These are phyloP conservation scores for Peronospora farinosa DNA, from an alignment of 352 stramenopile species.

Conservation along the genomic window DNA sequence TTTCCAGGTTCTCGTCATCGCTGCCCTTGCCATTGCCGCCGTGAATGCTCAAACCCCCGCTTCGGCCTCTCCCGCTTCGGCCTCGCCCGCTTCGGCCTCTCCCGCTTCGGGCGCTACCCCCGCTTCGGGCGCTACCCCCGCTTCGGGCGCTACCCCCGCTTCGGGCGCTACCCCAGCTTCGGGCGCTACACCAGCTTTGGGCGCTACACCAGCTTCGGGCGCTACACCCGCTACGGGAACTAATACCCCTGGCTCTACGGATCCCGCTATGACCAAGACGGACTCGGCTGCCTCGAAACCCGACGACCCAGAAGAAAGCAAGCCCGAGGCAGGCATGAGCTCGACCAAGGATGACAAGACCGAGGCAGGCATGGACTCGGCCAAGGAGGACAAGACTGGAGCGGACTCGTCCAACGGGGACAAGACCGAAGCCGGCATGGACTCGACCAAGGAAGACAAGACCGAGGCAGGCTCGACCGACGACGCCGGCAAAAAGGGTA, in stretches of 20 bases:
- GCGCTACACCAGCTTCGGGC: neutral
- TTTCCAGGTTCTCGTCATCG: slow-evolving; percentile 27
- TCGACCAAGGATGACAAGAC: neutral
- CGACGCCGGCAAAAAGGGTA: no score
- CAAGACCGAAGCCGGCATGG: no score
- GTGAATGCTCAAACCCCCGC: slow-evolving; percentile 20
- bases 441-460: neutral
- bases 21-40: slow-evolving; percentile 21
- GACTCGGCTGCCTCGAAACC: slow-evolving; percentile 4
- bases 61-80: slow-evolving; percentile 10
- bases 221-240: neutral
- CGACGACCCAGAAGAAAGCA: neutral
- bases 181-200: slow-evolving; percentile 3
- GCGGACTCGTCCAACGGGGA: neutral
- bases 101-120: slow-evolving; percentile 3
- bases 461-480: no score
- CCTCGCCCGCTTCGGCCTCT: no score
- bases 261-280: slow-evolving; percentile 1
- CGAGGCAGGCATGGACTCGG: neutral
- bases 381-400: neutral
- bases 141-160: neutral
- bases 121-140: slow-evolving; percentile 2
- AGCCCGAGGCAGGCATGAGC: neutral
- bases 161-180: slow-evolving; percentile 10
- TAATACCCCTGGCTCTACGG: no score